Base-by-base conservation (phyloP, 1,284 basidiomycete species). In the Somion occarium region DNA sequence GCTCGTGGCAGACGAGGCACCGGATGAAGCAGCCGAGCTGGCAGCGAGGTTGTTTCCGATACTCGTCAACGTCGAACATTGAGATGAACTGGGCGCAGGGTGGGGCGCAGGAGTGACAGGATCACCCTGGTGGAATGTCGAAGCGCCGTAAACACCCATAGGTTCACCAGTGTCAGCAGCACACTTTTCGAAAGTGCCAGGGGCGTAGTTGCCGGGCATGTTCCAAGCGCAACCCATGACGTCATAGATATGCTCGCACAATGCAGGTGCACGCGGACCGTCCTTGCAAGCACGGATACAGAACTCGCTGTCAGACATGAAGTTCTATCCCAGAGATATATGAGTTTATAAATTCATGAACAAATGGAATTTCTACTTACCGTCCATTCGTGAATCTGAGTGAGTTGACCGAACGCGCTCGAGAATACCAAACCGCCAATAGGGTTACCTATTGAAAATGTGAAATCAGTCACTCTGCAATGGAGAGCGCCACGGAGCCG, bases 271-370 rank as follows among this genome's bases (percentile, higher is more conserved):
- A 26, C 70, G 69, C 1, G 75, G 72, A 15, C 80, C 84, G 41
- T 75, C 74, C 51, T 76, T 80, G 66, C 88, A 91, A 4, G 79
- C 87, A 52, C 88, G 77, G 72, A 92, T 78, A 67, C 88, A 91
- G 69, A 90, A 91, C 56, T 79, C 65, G 39, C 70, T 67, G 57
- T 69, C 72, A 2, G 79, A 75, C 48, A 87, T 70, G 61, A 83
- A 85, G 64, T 83, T 82, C 73, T 74, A 50, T 3, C 19, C 13
- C 3, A 19, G 30, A 34, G 20, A 23, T 39, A 25, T 49, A 5
- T 19, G 26, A 34, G n/a, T 43, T 39, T 12, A 50, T 50, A 24
- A 50, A 38, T 23, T n/a, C n/a, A 38, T 13, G 20, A 47, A 13
- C 15, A 38, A 9, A 27, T 46, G 18, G 38, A 25, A 25, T 9